Conservation (phyloP, 306 rosid genomes). For the Purshia tridentata region DNA sequence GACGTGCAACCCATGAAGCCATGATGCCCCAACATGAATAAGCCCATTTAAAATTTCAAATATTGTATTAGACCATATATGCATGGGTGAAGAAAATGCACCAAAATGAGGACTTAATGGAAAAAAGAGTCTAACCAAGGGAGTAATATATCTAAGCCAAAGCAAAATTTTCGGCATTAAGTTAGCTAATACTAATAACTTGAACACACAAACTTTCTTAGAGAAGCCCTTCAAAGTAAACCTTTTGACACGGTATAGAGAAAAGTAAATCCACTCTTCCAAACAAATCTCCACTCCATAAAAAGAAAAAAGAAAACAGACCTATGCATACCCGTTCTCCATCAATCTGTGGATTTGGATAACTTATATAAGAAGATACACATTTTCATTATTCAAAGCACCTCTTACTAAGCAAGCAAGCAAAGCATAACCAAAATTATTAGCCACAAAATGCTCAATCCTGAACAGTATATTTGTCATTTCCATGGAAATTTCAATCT, state of each 20-base stretch:
- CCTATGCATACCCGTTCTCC: not conserved
- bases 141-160: no score
- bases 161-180: not conserved
- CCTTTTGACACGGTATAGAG: not conserved
- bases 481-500: not conserved
- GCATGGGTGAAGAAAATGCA: not conserved
- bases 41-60: not conserved
- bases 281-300: not conserved
- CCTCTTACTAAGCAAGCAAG: not conserved
- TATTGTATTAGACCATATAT: not conserved
- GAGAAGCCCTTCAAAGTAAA: not conserved
- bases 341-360: not conserved
- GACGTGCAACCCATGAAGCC: no score
- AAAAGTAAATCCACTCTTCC: not conserved
- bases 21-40: not conserved
- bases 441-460: not conserved
- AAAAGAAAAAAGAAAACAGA: not conserved
- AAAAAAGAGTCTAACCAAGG: not conserved
- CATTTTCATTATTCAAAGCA: not conserved
- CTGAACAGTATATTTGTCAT: not conserved
- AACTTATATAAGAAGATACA: not conserved
- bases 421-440: not conserved
- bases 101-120: not conserved
- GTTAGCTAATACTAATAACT: not conserved
- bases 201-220: no score